A percentile compares a stretch with the other conserved stretches of the same genome.
These are phyloP conservation scores for Allium cepa DNA, from an alignment of 106 monocot species.

Conservation along the genomic window DNA sequence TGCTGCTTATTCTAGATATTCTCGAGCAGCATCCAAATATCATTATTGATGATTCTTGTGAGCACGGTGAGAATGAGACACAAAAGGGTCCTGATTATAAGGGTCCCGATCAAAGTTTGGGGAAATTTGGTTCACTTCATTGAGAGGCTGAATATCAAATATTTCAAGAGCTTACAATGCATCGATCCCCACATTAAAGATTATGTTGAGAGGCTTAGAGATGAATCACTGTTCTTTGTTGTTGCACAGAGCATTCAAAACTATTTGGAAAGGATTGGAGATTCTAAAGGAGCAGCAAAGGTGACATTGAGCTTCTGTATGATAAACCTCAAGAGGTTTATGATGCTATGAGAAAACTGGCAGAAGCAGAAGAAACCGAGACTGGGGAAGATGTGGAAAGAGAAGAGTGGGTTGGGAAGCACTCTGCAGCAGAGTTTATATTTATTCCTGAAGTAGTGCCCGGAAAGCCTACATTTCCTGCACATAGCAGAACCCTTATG, in stretches of 20 bases:
- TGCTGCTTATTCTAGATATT: slow-evolving; percentile 74
- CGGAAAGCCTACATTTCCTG: slow-evolving; percentile 63
- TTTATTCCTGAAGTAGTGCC: slow-evolving; percentile 58
- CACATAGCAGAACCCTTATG: slow-evolving; percentile 72
- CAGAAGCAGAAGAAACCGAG: slow-evolving; percentile 30
- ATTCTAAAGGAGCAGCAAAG: slow-evolving; percentile 72
- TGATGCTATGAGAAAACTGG: slow-evolving; percentile 87
- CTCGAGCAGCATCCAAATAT: slow-evolving; percentile 75
- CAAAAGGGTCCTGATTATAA: slow-evolving; percentile 72
- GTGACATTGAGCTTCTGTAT: slow-evolving; percentile 81
- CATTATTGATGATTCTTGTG: slow-evolving; percentile 59
- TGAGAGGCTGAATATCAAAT: slow-evolving; percentile 79
- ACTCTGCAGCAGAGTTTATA: slow-evolving; percentile 57
- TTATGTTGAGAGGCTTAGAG: slow-evolving; percentile 82
- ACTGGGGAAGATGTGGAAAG: slow-evolving; percentile 21
- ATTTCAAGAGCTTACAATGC: slow-evolving; percentile 88
- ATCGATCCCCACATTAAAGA: slow-evolving; percentile 92
- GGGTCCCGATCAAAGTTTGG: slow-evolving; percentile 64
- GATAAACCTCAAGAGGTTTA: slow-evolving; percentile 97
- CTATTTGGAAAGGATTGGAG: slow-evolving; percentile 63
- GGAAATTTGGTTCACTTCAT: slow-evolving; percentile 81
- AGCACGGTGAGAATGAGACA: slow-evolving; percentile 70
- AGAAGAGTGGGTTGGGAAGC: slow-evolving; percentile 30
- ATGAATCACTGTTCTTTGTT: slow-evolving; percentile 80
- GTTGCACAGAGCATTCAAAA: slow-evolving; percentile 79